Evolutionary conservation across 345 rosid genomes (phyloP).

Genomic region (Populus pruinosa): DNA sequence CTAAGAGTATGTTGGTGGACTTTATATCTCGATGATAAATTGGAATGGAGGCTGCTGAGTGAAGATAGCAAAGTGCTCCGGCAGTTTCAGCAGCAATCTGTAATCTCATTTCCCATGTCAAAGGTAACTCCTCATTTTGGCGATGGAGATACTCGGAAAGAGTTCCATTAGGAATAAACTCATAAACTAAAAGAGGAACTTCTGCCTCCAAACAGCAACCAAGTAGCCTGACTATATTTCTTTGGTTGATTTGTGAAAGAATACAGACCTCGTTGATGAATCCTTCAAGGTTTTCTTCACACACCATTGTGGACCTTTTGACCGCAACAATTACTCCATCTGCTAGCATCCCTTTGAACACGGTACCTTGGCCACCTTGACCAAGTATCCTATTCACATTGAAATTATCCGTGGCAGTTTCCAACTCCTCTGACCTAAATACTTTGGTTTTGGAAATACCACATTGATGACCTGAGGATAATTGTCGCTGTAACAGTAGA

Average conservation of each 20-base stretch:
- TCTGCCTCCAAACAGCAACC: slow-evolving; percentile 14
- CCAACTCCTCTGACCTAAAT: too few species aligned
- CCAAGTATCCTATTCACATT: not conserved
- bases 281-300: not conserved
- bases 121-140: too few species aligned
- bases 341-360: slow-evolving; percentile 11
- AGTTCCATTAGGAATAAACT: not conserved
- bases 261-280: slow-evolving; percentile 15
- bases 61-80: too few species aligned
- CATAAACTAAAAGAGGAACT: slow-evolving; percentile 9
- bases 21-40: too few species aligned
- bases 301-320: slow-evolving; percentile 2
- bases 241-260: slow-evolving; percentile 13
- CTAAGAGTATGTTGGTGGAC: too few species aligned
- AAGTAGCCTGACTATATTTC: slow-evolving; percentile 13
- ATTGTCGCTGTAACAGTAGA: not conserved
- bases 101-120: too few species aligned
- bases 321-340: slow-evolving; percentile 15
- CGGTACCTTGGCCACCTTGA: not conserved
- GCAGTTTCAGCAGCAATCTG: too few species aligned
- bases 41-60: too few species aligned
- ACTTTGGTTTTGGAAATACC: too few species aligned
- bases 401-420: too few species aligned
- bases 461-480: not conserved
- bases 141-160: too few species aligned